Evolutionary conservation across 352 stramenopile genomes (phyloP).

Genomic region (Phytophthora sansomeana): DNA sequence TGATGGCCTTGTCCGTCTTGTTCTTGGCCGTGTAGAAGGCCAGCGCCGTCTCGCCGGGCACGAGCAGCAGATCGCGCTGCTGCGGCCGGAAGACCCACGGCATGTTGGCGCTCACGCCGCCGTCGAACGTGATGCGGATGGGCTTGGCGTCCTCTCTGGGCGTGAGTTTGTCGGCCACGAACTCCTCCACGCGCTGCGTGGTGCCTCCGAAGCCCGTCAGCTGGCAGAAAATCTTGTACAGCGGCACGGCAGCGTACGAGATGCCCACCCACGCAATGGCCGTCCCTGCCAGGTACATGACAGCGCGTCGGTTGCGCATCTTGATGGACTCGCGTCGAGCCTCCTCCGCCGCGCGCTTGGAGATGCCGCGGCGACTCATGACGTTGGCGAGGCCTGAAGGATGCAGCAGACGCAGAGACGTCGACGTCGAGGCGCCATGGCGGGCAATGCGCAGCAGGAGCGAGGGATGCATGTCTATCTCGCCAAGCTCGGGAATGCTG

Average conservation of each 20-base stretch:
- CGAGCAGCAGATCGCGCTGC: constrained; percentile 93
- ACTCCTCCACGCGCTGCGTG: constrained; percentile 84
- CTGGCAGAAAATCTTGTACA: constrained; percentile 99
- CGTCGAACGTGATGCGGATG: constrained; percentile 98
- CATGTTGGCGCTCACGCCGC: constrained; percentile 94
- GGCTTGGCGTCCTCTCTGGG: constrained; percentile 92
- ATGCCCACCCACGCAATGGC: constrained; percentile 94
- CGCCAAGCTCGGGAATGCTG: constrained; percentile 28
- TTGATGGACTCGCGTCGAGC: constrained; percentile 61
- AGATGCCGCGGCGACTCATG: constrained; percentile 45
- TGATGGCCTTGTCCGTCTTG: constrained; percentile 97
- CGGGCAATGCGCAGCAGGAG: constrained; percentile 32
- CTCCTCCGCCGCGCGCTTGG: constrained; percentile 58
- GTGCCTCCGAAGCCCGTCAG: constrained; percentile 97
- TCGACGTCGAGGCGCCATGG: constrained; percentile 24
- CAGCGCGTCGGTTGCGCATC: constrained; percentile 91
- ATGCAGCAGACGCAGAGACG: constrained; percentile 18
- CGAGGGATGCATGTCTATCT: constrained; percentile 43
- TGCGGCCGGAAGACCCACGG: constrained; percentile 98
- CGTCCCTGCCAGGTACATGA: constrained; percentile 95
- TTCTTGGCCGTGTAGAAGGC: constrained; percentile 99
- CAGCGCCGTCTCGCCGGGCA: constrained; percentile 98
- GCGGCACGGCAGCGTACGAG: constrained; percentile 96
- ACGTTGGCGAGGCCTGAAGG: constrained; percentile 12
- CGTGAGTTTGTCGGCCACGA: constrained; percentile 87